A percentile compares a stretch with the other conserved stretches of the same genome.
Evolutionary conservation across 2,329 filamentous ascomycete species (phyloP).

Genomic region (Coniochaeta sp.): DNA sequence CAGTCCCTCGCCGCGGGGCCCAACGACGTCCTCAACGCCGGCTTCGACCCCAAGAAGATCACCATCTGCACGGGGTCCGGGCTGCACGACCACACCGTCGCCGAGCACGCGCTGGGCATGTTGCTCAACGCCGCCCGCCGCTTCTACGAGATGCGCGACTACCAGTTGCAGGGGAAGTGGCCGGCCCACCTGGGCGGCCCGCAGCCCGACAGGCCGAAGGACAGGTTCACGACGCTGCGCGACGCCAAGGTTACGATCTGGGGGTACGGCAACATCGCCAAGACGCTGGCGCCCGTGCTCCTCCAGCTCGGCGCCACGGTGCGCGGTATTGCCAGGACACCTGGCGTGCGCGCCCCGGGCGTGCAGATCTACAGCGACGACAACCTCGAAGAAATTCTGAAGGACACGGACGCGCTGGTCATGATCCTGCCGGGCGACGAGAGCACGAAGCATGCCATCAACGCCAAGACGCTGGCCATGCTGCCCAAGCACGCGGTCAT

Average conservation of each 20-base stretch:
- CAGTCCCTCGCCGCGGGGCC: slow-evolving; percentile 60
- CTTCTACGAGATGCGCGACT: slow-evolving; percentile 58
- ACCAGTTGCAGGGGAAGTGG: slow-evolving; percentile 50
- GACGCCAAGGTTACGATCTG: slow-evolving; percentile 53
- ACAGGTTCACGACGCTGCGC: slow-evolving; percentile 51
- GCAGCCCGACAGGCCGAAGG: slow-evolving; percentile 49
- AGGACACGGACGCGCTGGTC: slow-evolving; percentile 55
- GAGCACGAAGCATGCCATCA: slow-evolving; percentile 48
- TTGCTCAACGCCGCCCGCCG: slow-evolving; percentile 47
- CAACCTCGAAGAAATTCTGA: slow-evolving; percentile 42
- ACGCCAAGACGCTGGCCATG: slow-evolving; percentile 41
- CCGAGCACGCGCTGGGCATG: slow-evolving; percentile 56
- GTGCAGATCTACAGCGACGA: slow-evolving; percentile 51
- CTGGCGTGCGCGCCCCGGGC: slow-evolving; percentile 48
- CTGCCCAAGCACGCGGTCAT: slow-evolving; percentile 53
- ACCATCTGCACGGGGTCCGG: slow-evolving; percentile 55
- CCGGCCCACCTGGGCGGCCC: slow-evolving; percentile 54
- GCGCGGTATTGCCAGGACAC: slow-evolving; percentile 46
- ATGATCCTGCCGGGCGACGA: slow-evolving; percentile 58
- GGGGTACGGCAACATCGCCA: slow-evolving; percentile 63
- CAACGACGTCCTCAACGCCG: slow-evolving; percentile 56
- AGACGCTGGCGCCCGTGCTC: slow-evolving; percentile 49
- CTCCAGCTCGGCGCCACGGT: slow-evolving; percentile 50
- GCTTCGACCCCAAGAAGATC: slow-evolving; percentile 46
- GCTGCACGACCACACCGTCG: slow-evolving; percentile 57